Evolutionary conservation across 805 yeast genomes (phyloP).

Genomic region (Tanozyma kutaoensis): DNA sequence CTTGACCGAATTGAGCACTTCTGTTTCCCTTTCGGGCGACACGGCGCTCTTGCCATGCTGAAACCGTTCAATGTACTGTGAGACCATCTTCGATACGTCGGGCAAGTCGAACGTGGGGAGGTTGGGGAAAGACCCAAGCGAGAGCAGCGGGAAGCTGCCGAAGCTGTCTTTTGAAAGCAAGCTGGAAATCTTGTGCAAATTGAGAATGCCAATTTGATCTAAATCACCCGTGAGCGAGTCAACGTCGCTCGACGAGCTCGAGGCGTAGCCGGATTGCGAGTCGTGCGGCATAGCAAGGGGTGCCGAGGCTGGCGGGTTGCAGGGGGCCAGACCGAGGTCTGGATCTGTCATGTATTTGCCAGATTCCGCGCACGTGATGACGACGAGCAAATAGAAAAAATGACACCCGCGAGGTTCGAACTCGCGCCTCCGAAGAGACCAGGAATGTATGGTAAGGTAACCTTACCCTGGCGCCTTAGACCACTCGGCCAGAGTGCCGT

Average conservation of each 20-base stretch:
- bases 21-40: conserved; percentile 4
- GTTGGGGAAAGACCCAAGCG: conserved; percentile 8
- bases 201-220: conserved; percentile 37
- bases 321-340: no score
- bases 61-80: conserved; percentile 9
- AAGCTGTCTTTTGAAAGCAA: conserved; percentile 6
- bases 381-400: conserved; percentile 1
- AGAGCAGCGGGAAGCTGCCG: conserved; percentile 9
- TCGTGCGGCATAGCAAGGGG: no score
- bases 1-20: conserved; percentile 18
- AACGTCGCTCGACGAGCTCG: background rate
- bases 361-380: background rate
- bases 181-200: conserved; percentile 9
- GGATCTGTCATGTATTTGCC: no score
- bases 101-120: conserved; percentile 12
- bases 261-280: no score
- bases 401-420: conserved; percentile 14
- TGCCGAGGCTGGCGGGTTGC: no score
- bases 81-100: conserved; percentile 17
- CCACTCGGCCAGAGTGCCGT: conserved; percentile 12
- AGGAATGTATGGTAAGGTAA: conserved; percentile 12
- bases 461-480: conserved; percentile 14
- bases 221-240: conserved; percentile 25
- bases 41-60: background rate
- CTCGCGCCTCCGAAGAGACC: conserved; percentile 14